Base-by-base conservation (phyloP, 371 early-diverging fungal genomes). In the Blakeslea trispora region DNA sequence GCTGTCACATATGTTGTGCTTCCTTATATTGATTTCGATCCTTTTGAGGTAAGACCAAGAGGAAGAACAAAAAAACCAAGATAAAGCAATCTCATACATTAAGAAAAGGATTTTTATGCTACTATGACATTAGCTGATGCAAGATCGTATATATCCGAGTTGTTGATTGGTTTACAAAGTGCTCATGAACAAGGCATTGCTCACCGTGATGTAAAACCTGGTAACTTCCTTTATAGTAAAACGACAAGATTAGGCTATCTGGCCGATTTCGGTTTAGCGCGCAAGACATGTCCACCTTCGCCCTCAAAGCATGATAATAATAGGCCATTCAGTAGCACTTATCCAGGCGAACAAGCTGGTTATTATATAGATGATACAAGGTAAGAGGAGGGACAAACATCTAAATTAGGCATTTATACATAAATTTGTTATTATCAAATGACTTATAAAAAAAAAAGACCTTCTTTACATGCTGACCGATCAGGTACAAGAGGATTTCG, bases 251-350 rank as follows among this genome's bases (percentile, higher is more conserved):
- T 81, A 1, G 99, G 99, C 5, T 81, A 91, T 14, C 69, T 99
- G 15, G 95, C 93, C 11, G 99, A 99, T 68, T 99, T 99, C 84
- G 99, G 99, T 7, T 76, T 99, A n/a, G 99, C 99, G 6, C 92
- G 99, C 72, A 76, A 80, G 47, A 41, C 55, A 47, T 40, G 28
- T 50, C 40, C 47, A 49, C n/a, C 28, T 31, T 18, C 37, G 11
- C 13, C 50, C 17, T 28, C 35, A 6, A 55, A 50, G 44, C 39
- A 23, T 21, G 18, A 49, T 44, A 41, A 32, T 19, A 14, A 23
- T 13, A 21, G 34, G 19, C 24, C 42, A 39, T 15, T 31, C 17
- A 9, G 13, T 43, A 22, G 48, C 37, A 18, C 41, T 31, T 41
- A 37, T 45, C 51, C 37, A 54, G 47, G 28, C 23, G 17, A 32